A percentile compares a stretch with the other conserved stretches of the same genome.
Evolutionary conservation across 805 yeast genomes (phyloP).

Genomic region (Priceomyces castillae): DNA sequence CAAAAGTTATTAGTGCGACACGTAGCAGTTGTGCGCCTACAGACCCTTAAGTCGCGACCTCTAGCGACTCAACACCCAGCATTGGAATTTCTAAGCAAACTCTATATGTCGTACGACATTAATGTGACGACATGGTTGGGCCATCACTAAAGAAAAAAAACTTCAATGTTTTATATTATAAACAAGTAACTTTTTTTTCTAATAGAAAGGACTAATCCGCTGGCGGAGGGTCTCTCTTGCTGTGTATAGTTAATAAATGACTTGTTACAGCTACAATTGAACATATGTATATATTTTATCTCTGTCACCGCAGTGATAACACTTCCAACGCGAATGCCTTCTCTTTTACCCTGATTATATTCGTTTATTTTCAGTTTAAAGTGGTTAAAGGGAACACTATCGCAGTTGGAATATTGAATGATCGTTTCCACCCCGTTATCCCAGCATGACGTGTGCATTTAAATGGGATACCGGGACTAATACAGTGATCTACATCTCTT

Average conservation of each 20-base stretch:
- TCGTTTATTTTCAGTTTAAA: conserved; percentile 49
- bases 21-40: too few relatives aligned
- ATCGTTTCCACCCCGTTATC: conserved; percentile 47
- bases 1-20: too few relatives aligned
- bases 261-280: too few relatives aligned
- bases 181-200: too few relatives aligned
- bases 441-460: not conserved
- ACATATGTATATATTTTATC: not conserved
- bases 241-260: not conserved
- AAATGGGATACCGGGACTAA: conserved; percentile 12
- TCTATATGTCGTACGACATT: not conserved
- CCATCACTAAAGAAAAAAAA: not conserved
- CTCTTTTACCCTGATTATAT: conserved; percentile 47
- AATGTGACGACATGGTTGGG: not conserved
- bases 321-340: conserved; percentile 47
- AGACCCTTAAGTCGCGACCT: too few relatives aligned
- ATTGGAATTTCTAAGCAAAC: not conserved
- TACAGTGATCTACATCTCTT: conserved; percentile 10
- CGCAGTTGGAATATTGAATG: conserved; percentile 42
- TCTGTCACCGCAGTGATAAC: not conserved
- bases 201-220: too few relatives aligned
- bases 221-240: not conserved
- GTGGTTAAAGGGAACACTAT: conserved; percentile 45
- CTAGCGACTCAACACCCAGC: too few relatives aligned
- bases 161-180: not conserved